Conservation (phyloP, 306 rosid genomes). For the Dalbergia cultrata region DNA sequence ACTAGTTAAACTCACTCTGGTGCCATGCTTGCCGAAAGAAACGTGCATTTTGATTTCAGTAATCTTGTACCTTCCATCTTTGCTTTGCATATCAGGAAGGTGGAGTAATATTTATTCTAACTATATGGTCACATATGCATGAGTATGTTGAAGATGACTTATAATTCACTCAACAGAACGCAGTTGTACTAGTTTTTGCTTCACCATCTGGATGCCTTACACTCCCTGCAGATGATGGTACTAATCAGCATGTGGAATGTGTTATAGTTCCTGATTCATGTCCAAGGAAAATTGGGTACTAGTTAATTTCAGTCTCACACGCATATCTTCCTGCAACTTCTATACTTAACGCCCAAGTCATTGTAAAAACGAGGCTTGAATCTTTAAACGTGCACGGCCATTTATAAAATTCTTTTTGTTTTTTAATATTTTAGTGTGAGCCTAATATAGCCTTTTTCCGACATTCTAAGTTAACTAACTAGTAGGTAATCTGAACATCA, state of each 20-base stretch:
- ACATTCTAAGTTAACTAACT: slow-evolving; percentile 5
- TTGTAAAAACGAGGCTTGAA: not conserved
- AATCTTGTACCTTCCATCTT: slow-evolving; percentile 20
- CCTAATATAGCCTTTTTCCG: not conserved
- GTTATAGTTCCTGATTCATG: too few species aligned
- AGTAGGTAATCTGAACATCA: not conserved
- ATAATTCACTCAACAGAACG: slow-evolving; percentile 23
- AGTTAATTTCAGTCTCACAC: too few species aligned
- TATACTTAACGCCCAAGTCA: not conserved
- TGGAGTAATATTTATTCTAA: not conserved
- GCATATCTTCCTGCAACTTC: too few species aligned
- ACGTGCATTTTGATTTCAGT: not conserved
- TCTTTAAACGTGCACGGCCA: not conserved
- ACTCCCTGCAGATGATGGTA: too few species aligned
- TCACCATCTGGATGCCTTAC: too few species aligned
- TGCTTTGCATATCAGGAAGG: slow-evolving; percentile 4
- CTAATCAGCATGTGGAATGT: too few species aligned
- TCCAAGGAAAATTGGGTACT: too few species aligned
- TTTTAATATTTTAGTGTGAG: not conserved
- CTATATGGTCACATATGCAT: not conserved
- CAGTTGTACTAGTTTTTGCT: not conserved
- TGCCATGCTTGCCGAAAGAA: not conserved
- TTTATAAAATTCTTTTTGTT: not conserved
- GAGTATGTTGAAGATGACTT: not conserved
- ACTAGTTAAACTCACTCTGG: not conserved